Evolutionary conservation across 2,329 filamentous ascomycete species (phyloP).

Genomic region (Teratosphaeria pseudoeucalypti): DNA sequence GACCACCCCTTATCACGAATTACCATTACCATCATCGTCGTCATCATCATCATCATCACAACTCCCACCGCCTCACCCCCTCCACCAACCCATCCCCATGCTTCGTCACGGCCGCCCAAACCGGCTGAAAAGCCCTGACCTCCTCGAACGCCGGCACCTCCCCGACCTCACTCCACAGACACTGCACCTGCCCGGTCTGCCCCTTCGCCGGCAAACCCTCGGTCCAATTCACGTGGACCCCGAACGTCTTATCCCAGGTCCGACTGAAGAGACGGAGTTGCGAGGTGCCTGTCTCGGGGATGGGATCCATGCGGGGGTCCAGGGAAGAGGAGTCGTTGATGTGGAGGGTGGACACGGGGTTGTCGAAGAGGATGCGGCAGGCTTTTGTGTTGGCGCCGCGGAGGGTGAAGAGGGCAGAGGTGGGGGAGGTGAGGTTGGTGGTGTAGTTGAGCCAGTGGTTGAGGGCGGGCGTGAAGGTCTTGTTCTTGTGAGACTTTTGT

Average conservation of each 20-base stretch:
- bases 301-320: conserved; percentile 18
- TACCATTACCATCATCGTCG: not conserved
- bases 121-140: conserved; percentile 61
- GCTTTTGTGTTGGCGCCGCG: conserved; percentile 65
- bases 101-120: conserved; percentile 73
- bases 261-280: conserved; percentile 74
- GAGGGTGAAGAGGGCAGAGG: conserved; percentile 54
- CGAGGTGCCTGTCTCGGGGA: conserved; percentile 52
- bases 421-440: conserved; percentile 38
- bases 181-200: conserved; percentile 58
- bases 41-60: not conserved
- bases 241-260: conserved; percentile 67
- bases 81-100: conserved; percentile 69
- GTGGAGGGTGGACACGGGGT: conserved; percentile 53
- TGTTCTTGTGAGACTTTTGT: conserved; percentile 3
- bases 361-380: conserved; percentile 64
- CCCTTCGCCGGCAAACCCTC: conserved; percentile 20
- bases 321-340: conserved; percentile 41
- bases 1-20: not conserved
- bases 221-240: conserved; percentile 62
- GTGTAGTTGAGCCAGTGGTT: conserved; percentile 56
- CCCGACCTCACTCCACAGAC: conserved; percentile 84
- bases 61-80: conserved; percentile 53
- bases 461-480: not conserved
- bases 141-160: conserved; percentile 78